Conservation (phyloP, 1,284 basidiomycete genomes). For the Cutaneotrichosporon sp. region DNA sequence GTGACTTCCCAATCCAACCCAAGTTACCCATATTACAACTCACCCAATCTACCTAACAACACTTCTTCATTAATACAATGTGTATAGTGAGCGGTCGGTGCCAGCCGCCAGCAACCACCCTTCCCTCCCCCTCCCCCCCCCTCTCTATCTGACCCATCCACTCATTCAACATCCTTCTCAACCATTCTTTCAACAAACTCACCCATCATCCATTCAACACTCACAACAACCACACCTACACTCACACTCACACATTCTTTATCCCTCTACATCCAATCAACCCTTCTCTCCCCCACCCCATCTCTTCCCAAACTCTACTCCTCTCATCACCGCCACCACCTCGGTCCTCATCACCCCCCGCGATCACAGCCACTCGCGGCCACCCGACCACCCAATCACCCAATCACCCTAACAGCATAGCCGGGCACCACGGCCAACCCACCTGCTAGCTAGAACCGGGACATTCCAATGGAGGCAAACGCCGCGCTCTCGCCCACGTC, state of each 20-base stretch:
- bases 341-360: neutral
- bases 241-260: neutral
- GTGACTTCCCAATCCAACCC: too few relatives aligned
- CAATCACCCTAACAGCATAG: neutral
- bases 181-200: neutral
- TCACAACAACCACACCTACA: neutral
- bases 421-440: neutral
- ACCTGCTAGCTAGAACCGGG: neutral
- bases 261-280: neutral
- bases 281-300: neutral
- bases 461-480: slow-evolving; percentile 3
- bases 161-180: neutral
- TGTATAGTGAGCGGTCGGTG: too few relatives aligned
- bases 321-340: neutral
- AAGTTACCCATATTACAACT: too few relatives aligned
- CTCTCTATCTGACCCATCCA: too few relatives aligned
- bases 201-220: neutral
- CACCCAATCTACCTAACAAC: too few relatives aligned
- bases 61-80: too few relatives aligned
- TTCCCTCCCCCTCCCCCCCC: neutral
- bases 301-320: neutral
- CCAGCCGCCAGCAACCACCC: neutral
- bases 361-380: neutral
- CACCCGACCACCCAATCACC: neutral
- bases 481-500: slow-evolving; percentile 6